Percentiles rank a stretch among this genome's conserved stretches.
phyloP scores from a whole-genome alignment of 2,329 filamentous ascomycete species.

The Xylaria multiplex region DNA sequence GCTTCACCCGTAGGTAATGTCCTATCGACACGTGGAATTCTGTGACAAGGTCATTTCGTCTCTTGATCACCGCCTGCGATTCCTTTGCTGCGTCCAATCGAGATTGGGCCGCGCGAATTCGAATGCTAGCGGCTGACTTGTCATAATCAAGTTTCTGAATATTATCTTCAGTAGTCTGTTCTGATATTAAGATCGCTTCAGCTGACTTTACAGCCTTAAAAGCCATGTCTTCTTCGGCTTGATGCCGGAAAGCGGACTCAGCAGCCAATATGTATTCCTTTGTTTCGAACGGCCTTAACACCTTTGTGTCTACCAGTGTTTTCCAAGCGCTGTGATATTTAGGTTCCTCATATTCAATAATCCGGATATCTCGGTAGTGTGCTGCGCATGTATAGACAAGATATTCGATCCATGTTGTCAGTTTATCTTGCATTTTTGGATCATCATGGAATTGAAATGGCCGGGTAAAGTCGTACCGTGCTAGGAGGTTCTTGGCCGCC shows the following conservation, averaged over 20 bases:
- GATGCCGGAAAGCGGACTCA: not conserved
- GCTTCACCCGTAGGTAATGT: not conserved
- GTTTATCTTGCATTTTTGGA: slow-evolving; percentile 44
- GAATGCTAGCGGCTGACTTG: not conserved
- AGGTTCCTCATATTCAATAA: slow-evolving; percentile 39
- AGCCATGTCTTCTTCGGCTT: not conserved
- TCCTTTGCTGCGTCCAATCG: slow-evolving; percentile 1
- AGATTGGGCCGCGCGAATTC: not conserved
- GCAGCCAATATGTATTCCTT: slow-evolving; percentile 40
- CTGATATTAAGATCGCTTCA: not conserved
- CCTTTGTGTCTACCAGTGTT: slow-evolving; percentile 46
- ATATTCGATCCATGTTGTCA: slow-evolving; percentile 55
- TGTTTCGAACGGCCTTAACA: slow-evolving; percentile 47
- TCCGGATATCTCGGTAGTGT: slow-evolving; percentile 36
- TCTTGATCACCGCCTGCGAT: not conserved
- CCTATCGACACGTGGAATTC: not conserved
- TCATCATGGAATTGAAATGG: slow-evolving; percentile 71
- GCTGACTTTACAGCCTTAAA: not conserved
- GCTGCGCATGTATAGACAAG: slow-evolving; percentile 45
- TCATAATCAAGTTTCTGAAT: no score
- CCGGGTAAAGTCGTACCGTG: slow-evolving; percentile 65
- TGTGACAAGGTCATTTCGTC: not conserved
- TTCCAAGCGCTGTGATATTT: slow-evolving; percentile 48
- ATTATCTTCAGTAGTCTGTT: not conserved
- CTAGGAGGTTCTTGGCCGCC: slow-evolving; percentile 6